Evolutionary conservation across 257 asterid species (phyloP).

Genomic region (Haberlea rhodopensis): DNA sequence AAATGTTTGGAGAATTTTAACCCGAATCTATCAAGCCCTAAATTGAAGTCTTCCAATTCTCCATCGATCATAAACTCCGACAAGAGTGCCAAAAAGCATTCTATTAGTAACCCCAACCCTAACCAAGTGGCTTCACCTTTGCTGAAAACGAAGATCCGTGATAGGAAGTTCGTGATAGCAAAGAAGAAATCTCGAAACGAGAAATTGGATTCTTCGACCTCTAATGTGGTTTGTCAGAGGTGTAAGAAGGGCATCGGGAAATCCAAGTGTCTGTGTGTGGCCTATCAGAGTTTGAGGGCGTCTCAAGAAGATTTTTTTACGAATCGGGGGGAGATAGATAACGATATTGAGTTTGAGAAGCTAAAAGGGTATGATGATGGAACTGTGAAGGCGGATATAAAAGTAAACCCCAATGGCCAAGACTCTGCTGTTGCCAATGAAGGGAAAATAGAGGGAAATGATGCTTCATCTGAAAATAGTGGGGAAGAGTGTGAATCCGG

Average conservation of each 20-base stretch:
- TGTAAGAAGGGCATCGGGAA: conserved; percentile 43
- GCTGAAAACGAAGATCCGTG: conserved; percentile 57
- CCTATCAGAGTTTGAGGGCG: conserved; percentile 73
- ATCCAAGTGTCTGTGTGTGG: conserved; percentile 72
- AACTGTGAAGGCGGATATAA: conserved; percentile 14
- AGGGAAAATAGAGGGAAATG: conserved; percentile 21
- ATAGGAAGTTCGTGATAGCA: conserved; percentile 64
- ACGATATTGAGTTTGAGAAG: conserved; percentile 29
- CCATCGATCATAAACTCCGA: conserved; percentile 44
- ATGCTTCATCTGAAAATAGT: conserved; percentile 21
- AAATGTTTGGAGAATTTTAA: conserved; percentile 48
- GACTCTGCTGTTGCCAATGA: conserved; percentile 15
- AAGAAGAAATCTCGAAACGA: conserved; percentile 49
- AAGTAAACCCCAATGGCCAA: not conserved
- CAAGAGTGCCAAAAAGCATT: conserved; percentile 38
- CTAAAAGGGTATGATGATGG: conserved; percentile 10
- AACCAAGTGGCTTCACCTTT: conserved; percentile 41
- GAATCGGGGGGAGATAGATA: conserved; percentile 27
- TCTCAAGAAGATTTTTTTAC: conserved; percentile 78
- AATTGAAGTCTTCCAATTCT: conserved; percentile 40
- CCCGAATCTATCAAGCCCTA: conserved; percentile 53
- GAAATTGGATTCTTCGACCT: conserved; percentile 25
- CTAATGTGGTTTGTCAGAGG: conserved; percentile 47
- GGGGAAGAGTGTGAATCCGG: conserved; percentile 35
- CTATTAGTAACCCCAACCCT: conserved; percentile 31